phyloP scores from a whole-genome alignment of 1,284 basidiomycete genomes.

The Apiotrichum domesticum region DNA sequence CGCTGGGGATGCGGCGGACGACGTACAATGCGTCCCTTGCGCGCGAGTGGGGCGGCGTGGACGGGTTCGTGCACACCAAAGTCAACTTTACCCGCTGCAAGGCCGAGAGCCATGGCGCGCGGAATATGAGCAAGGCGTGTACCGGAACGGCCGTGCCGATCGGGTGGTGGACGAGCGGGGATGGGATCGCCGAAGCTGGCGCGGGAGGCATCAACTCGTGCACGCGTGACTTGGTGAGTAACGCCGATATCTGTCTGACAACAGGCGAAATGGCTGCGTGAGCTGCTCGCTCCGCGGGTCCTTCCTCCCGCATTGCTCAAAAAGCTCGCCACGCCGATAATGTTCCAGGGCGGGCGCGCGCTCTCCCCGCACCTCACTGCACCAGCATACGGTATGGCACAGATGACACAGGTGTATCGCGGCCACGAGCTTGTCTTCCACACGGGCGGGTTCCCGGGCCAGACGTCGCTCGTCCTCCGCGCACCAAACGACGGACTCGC shows the following conservation, averaged over 20 bases:
- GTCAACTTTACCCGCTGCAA: slow-evolving; percentile 9
- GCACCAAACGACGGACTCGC: slow-evolving; percentile 13
- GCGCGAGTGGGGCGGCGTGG: slow-evolving; percentile 11
- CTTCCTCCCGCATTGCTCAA: slow-evolving; percentile 20
- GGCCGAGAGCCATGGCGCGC: not conserved
- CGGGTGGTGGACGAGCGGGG: slow-evolving; percentile 21
- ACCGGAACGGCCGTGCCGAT: slow-evolving; percentile 1
- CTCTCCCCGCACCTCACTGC: not conserved
- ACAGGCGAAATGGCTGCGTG: slow-evolving; percentile 23
- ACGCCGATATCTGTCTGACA: not conserved
- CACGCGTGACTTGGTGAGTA: slow-evolving; percentile 22
- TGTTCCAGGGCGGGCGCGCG: not conserved
- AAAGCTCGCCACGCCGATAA: not conserved
- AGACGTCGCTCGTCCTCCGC: slow-evolving; percentile 12
- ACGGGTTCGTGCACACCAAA: slow-evolving; percentile 12
- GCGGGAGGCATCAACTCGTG: slow-evolving; percentile 26
- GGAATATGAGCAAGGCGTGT: slow-evolving; percentile 10
- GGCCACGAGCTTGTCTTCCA: slow-evolving; percentile 18
- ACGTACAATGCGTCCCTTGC: slow-evolving; percentile 21
- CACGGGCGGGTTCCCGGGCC: slow-evolving; percentile 18
- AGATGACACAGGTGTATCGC: slow-evolving; percentile 9
- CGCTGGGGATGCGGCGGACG: slow-evolving; percentile 29
- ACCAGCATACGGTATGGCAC: slow-evolving; percentile 18
- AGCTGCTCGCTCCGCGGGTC: slow-evolving; percentile 25
- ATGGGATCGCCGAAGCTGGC: slow-evolving; percentile 20